Base-by-base conservation (phyloP, 345 rosid species). In the Raphanus sativus region DNA sequence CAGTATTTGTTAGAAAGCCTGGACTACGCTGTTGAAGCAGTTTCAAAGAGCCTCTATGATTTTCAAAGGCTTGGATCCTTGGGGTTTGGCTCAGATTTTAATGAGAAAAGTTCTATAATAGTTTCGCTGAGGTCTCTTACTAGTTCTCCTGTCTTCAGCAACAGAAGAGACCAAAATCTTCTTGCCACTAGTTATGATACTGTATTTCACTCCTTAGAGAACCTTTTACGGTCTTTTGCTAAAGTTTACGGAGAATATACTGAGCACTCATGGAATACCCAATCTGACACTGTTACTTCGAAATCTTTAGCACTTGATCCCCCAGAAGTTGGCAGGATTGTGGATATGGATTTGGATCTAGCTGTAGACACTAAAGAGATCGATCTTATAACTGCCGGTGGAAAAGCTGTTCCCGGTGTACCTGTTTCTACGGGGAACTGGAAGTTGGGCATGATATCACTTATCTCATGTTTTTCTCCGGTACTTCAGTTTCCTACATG, bases 341-440 rank as follows among this genome's bases (percentile, higher is more conserved):
- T 90, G 86, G 97, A 91, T 64, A 79, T 90, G 89, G 97, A 94
- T 67, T 84, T 94, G 64, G 97, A 94, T 87, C 80, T 80, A 70
- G 77, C 77, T 79, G 90, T 83, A 72, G 92, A 86, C 77, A 61
- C 73, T 10, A 86, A 85, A 71, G 90, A 87, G 83, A 75, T 84
- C 10, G 89, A 88, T 78, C 78, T 85, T 45, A 65, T 84, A 59
- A 69, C 85, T 56, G 85, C 79, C 54, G 80, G 85, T 67, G 93
- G 92, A 36, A 85, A 81, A 71, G 71, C 80, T 82, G 76, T 82
- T 64, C 24, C 80, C 17, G 69, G 86, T 61, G 52, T 80, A 17
- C 75, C 88, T 12, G 86, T 83, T 81, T 89, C 92, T 40, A 54
- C 79, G 17, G 74, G 76, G 55, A 83, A 79, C 77, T 90, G 97